Evolutionary conservation across 1,284 basidiomycete genomes (phyloP).

Genomic region (Cryptococcus neoformans): DNA sequence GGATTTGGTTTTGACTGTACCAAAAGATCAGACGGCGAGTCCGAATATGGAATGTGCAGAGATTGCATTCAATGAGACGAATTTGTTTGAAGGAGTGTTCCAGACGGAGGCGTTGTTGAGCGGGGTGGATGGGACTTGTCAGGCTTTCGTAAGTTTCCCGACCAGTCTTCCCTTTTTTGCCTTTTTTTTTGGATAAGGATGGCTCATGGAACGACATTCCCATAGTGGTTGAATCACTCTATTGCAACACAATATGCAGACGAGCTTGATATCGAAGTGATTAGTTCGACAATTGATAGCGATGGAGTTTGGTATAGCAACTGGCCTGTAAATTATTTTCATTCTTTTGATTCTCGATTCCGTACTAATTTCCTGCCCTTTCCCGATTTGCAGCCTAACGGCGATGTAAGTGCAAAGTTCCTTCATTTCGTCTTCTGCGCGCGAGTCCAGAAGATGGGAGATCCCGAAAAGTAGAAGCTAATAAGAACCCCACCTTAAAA

Average conservation of each 20-base stretch:
- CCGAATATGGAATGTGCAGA: conserved; percentile 11
- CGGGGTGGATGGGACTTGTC: conserved; percentile 5
- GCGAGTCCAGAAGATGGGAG: background rate
- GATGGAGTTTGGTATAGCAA: background rate
- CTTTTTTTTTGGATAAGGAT: background rate
- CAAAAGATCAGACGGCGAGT: conserved; percentile 1
- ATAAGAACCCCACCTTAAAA: too few relatives aligned
- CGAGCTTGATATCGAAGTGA: conserved; percentile 11
- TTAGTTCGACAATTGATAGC: conserved; percentile 2
- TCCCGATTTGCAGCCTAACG: background rate
- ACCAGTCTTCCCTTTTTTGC: too few relatives aligned
- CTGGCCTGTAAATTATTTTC: background rate
- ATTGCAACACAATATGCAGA: conserved; percentile 3
- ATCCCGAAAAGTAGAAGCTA: background rate
- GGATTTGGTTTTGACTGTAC: conserved; percentile 5
- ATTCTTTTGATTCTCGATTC: background rate
- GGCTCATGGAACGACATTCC: conserved; percentile 2
- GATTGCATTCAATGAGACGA: conserved; percentile 5
- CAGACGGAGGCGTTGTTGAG: conserved; percentile 7
- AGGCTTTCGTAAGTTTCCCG: conserved; percentile 7
- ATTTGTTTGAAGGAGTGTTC: conserved; percentile 11
- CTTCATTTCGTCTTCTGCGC: background rate
- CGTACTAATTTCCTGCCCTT: background rate
- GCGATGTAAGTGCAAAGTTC: background rate
- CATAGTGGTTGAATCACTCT: conserved; percentile 14